Evolutionary conservation across 805 yeast species (phyloP).

Genomic region (Monosporozyma solicola): DNA sequence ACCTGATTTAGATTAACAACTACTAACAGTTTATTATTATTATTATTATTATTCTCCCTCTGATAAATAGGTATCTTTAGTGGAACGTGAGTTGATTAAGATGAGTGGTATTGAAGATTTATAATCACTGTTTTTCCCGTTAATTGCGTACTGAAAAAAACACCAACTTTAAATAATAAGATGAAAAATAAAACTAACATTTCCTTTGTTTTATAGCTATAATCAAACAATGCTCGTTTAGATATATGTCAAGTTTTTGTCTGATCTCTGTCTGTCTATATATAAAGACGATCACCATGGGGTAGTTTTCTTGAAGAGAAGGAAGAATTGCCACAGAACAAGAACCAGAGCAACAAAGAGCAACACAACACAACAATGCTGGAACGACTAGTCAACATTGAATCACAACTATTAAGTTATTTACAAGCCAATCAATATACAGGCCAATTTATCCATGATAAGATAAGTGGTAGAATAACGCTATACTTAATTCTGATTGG

Average conservation of each 20-base stretch:
- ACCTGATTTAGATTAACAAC: neutral
- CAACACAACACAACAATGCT: neutral
- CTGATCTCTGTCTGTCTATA: no score
- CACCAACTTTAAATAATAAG: no score
- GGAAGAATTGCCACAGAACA: no score
- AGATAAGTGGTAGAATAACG: conserved; percentile 28
- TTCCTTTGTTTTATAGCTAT: no score
- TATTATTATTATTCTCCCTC: neutral
- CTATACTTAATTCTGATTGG: conserved; percentile 26
- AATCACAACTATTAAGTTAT: conserved; percentile 11
- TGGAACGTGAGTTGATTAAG: conserved; percentile 8
- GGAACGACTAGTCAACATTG: conserved; percentile 15
- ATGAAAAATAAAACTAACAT: no score
- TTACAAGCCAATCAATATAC: conserved; percentile 14
- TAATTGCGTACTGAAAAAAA: neutral
- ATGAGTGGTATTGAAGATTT: conserved; percentile 1
- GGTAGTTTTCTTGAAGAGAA: no score
- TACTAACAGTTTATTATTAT: neutral
- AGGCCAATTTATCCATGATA: conserved; percentile 19
- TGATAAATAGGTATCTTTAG: conserved; percentile 5
- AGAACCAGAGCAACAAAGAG: neutral
- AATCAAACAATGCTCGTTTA: no score
- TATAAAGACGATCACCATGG: no score
- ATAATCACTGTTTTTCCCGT: neutral
- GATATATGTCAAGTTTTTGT: no score